A percentile compares a stretch with the other conserved stretches of the same genome.
These are phyloP conservation scores for Ananas comosus DNA, from an alignment of 176 grass and related monocot species.

Conservation along the genomic window DNA sequence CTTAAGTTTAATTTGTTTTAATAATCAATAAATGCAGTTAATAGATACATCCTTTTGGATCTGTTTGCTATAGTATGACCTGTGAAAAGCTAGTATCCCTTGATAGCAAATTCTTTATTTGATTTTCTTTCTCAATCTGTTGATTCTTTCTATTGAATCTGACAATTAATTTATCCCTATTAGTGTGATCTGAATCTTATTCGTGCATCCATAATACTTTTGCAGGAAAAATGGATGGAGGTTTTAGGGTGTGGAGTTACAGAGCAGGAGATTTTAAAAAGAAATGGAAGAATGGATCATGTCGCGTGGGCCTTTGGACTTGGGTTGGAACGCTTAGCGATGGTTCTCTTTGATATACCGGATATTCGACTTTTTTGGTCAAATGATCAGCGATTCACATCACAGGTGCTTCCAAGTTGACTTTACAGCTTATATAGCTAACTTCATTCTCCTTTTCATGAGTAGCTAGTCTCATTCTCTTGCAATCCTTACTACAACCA, in stretches of 20 bases:
- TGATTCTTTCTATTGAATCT: not conserved
- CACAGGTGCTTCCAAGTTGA: slow-evolving; percentile 46
- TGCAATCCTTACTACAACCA: not conserved
- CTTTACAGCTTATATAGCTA: slow-evolving; percentile 12
- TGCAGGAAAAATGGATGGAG: slow-evolving; percentile 88
- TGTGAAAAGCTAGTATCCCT: no score
- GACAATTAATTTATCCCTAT: not conserved
- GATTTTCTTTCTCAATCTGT: not conserved
- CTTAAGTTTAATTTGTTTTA: no score
- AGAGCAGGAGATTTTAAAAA: slow-evolving; percentile 74
- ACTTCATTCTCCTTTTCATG: not conserved
- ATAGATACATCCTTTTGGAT: no score
- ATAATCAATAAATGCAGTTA: no score
- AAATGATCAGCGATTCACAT: slow-evolving; percentile 74
- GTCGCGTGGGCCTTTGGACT: slow-evolving; percentile 95
- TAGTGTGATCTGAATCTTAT: slow-evolving; percentile 1
- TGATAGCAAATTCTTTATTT: not conserved
- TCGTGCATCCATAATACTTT: slow-evolving; percentile 4
- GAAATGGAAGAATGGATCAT: slow-evolving; percentile 65
- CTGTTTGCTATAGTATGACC: no score
- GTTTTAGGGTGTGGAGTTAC: slow-evolving; percentile 95
- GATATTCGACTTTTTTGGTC: slow-evolving; percentile 89
- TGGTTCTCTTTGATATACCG: slow-evolving; percentile 88
- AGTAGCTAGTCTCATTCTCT: slow-evolving; percentile 5
- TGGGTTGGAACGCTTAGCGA: slow-evolving; percentile 80